Evolutionary conservation across 805 yeast species (phyloP), one percentile per base, ranked within the genome.

Genomic region (Candida succiphila): DNA sequence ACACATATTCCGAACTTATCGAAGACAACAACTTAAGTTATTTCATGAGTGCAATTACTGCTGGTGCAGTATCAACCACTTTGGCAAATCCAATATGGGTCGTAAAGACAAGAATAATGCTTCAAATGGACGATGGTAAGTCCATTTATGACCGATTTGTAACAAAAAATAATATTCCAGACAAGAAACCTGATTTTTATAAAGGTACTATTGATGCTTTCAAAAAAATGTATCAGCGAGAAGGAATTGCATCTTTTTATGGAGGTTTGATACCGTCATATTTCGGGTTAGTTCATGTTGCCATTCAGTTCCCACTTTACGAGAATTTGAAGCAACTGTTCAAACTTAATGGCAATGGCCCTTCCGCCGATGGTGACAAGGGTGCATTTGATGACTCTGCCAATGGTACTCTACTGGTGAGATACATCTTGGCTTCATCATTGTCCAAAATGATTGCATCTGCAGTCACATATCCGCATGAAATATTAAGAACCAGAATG

Each of bases 11-110:
- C 13, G 30, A 31, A 9, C 18, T 38, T 13, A 30, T 31, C 8
- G 22, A 22, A 16, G 34, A 33, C 17, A 21, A 21, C 10, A 21
- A 7, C 7, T 14, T 52, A 24, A 54, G 56, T 34, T 75, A 72
- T 46, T 69, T 69, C 43, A 56, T 60, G 29, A 63, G 75, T 34
- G 96, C 98, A 1, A 68, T 89, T 32, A 71, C 85, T 4, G 95
- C 97, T 2, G 98, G 98, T 20, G 75, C 84, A 36, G 74, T 78
- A 7, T 82, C 95, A 2, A 82, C 97, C 1, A 65, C 85, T 9
- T 55, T 78, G 7, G 89, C 95, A 0, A 92, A 92, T 54, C 98
- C 98, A 9, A 84, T 89, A 12, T 92, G 98, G 98, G 97, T 92
- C 29, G 88, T 92, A 21, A 92, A 92, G 54, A 92, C 98, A 2